These are phyloP conservation scores for Nakaseomyces nivariensis DNA, from an alignment of 1,139 yeast genomes.

Conservation along the genomic window DNA sequence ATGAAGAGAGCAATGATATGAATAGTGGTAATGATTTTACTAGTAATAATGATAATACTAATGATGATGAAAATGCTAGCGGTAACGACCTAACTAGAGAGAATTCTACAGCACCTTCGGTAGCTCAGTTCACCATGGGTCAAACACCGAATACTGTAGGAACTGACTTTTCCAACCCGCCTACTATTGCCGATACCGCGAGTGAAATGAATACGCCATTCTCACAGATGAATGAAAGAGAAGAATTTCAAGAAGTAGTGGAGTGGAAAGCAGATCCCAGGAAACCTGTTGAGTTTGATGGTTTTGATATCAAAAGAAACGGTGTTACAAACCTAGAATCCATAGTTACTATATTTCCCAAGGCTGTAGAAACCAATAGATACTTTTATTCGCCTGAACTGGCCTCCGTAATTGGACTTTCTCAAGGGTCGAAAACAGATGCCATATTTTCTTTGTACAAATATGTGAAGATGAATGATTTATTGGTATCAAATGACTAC, in stretches of 20 bases:
- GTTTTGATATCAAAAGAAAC: constrained; percentile 64
- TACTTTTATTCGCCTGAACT: constrained; percentile 46
- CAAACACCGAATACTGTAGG: constrained; percentile 1
- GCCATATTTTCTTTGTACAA: constrained; percentile 74
- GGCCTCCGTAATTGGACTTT: constrained; percentile 55
- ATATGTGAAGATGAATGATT: constrained; percentile 33
- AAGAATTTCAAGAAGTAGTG: constrained; percentile 27
- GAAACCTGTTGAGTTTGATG: constrained; percentile 55
- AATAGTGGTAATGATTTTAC: neutral
- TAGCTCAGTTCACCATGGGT: neutral
- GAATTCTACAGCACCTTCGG: neutral
- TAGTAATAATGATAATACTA: neutral
- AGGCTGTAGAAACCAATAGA: constrained; percentile 26
- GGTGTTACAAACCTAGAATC: constrained; percentile 55
- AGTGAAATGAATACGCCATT: constrained; percentile 1
- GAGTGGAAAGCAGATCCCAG: constrained; percentile 53
- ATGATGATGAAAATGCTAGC: neutral
- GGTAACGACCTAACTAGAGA: neutral
- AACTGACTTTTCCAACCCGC: neutral
- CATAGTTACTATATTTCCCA: constrained; percentile 63
- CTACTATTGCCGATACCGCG: neutral
- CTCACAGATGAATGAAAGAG: neutral
- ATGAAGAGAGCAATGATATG: constrained; percentile 12
- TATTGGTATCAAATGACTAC: constrained; percentile 1
- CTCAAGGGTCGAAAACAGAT: constrained; percentile 71